Conservation (phyloP, 805 yeast genomes). For the Candida xyloterini region DNA sequence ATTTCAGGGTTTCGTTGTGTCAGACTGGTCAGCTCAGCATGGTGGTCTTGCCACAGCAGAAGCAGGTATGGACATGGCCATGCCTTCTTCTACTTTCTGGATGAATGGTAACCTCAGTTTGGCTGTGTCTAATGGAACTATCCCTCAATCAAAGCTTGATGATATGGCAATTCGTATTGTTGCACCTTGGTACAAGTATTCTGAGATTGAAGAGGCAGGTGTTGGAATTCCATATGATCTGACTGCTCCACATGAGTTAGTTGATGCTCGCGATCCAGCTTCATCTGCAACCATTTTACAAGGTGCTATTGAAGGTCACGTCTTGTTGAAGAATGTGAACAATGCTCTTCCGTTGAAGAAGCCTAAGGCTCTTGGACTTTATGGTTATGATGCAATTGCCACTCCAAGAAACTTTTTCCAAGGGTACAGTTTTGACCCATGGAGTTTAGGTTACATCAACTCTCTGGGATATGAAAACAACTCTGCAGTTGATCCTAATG, state of each 20-base stretch:
- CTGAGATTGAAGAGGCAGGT: conserved; percentile 35
- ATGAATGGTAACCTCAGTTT: conserved; percentile 49
- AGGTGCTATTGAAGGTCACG: conserved; percentile 56
- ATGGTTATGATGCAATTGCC: conserved; percentile 18
- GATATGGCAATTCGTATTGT: conserved; percentile 62
- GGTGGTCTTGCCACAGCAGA: conserved; percentile 53
- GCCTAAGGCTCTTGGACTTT: conserved; percentile 39
- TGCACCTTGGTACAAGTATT: conserved; percentile 52
- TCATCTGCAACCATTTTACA: conserved; percentile 48
- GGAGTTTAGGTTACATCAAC: conserved; percentile 9
- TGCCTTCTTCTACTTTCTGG: conserved; percentile 56
- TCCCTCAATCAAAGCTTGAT: conserved; percentile 50
- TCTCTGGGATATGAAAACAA: conserved; percentile 12
- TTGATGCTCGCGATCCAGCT: conserved; percentile 48
- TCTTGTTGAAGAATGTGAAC: conserved; percentile 51
- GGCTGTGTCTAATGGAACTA: conserved; percentile 53
- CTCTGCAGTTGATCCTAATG: conserved; percentile 1
- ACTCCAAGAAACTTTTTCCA: background rate
- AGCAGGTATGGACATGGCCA: conserved; percentile 62
- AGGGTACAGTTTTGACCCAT: conserved; percentile 3
- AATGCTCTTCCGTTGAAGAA: conserved; percentile 54
- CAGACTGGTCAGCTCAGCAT: conserved; percentile 68
- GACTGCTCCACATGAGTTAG: conserved; percentile 50
- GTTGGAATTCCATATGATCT: conserved; percentile 48
- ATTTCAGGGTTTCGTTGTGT: conserved; percentile 64